Conservation (phyloP, 1,284 basidiomycete genomes). For the Tylopilus orsonianus region DNA sequence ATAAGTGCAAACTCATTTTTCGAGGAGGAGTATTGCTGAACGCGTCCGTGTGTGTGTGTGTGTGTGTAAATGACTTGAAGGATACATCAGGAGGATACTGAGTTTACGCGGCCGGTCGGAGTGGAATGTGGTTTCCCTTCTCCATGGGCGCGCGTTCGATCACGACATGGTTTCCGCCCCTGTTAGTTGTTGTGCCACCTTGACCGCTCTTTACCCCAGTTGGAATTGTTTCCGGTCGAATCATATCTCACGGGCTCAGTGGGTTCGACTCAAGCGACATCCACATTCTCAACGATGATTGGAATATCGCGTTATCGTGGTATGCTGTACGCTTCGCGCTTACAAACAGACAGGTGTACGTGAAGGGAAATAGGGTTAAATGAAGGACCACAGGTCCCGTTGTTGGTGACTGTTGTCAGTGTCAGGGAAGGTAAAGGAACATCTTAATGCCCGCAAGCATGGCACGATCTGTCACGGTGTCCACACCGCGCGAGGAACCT, state of each 20-base stretch:
- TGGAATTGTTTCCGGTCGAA: constrained; percentile 33
- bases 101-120: no score
- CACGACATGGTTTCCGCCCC: constrained; percentile 19
- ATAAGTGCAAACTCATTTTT: no score
- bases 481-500: background rate
- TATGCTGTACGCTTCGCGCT: constrained; percentile 47
- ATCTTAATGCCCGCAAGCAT: constrained; percentile 37
- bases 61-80: no score
- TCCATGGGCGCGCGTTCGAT: constrained; percentile 17
- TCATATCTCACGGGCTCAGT: constrained; percentile 13
- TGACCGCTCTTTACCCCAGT: constrained; percentile 41
- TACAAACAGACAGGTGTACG: constrained; percentile 54
- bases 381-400: constrained; percentile 21
- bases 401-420: constrained; percentile 47
- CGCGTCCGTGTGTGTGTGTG: no score
- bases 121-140: no score
- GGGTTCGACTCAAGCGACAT: constrained; percentile 45
- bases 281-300: constrained; percentile 46
- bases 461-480: background rate
- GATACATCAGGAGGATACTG: no score
- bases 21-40: background rate
- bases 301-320: constrained; percentile 40
- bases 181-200: no score
- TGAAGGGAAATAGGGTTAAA: constrained; percentile 40
- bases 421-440: constrained; percentile 53